phyloP scores from a whole-genome alignment of 345 rosid genomes.

The Iberis pinnata region DNA sequence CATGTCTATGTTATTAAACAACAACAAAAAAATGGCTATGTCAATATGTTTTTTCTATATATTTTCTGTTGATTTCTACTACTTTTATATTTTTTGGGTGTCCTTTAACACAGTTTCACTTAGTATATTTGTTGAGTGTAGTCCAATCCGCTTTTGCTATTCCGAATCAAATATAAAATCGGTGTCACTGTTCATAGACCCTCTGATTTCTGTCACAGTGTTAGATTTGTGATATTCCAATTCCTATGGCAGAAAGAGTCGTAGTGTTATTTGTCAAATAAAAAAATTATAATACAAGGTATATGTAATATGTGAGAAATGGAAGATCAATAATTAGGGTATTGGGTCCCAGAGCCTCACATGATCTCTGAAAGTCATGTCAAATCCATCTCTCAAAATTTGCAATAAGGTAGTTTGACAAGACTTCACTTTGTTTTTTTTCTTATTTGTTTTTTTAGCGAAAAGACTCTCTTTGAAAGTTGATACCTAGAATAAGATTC shows the following conservation, averaged over 20 bases:
- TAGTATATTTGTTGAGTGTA: too few species aligned
- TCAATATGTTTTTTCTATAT: too few species aligned
- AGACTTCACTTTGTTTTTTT: slow-evolving; percentile 3
- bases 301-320: slow-evolving; percentile 12
- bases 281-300: not conserved
- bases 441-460: slow-evolving; percentile 1
- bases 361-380: slow-evolving; percentile 34
- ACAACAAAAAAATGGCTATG: too few species aligned
- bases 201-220: not conserved
- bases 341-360: slow-evolving; percentile 43
- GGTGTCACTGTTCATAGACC: too few species aligned
- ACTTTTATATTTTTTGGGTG: too few species aligned
- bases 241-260: not conserved
- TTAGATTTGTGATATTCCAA: slow-evolving; percentile 4
- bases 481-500: slow-evolving; percentile 18
- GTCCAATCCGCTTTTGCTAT: too few species aligned
- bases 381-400: slow-evolving; percentile 41
- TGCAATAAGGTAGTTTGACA: slow-evolving; percentile 28
- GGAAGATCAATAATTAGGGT: slow-evolving; percentile 16
- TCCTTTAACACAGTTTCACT: too few species aligned
- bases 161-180: too few species aligned
- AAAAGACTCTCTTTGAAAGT: slow-evolving; percentile 15
- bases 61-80: too few species aligned
- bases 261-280: not conserved
- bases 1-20: too few species aligned